Evolutionary conservation across 441 rosid genomes (phyloP).

Genomic region (Adansonia rubrostipa): DNA sequence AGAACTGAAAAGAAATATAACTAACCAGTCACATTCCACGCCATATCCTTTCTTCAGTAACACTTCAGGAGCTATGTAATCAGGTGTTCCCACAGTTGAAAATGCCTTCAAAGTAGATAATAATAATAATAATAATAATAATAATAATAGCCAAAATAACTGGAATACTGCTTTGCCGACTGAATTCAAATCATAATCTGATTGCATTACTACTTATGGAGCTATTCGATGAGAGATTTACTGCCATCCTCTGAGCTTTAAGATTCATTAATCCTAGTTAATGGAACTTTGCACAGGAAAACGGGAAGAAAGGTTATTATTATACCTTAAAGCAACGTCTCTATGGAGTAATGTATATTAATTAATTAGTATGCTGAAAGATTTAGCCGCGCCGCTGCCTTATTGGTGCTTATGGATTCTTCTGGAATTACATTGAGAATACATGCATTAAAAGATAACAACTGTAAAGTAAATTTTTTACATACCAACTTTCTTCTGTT

Average conservation of each 20-base stretch:
- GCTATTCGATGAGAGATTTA: not conserved
- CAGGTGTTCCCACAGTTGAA: slow-evolving; percentile 99
- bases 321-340: not conserved
- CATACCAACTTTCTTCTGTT: slow-evolving; percentile 94
- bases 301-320: not conserved
- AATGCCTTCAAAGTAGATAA: slow-evolving; percentile 61
- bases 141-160: slow-evolving; percentile 16
- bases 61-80: slow-evolving; percentile 98
- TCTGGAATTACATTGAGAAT: slow-evolving; percentile 11
- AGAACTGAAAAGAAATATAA: slow-evolving; percentile 27
- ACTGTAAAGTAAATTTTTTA: slow-evolving; percentile 37
- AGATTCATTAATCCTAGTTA: not conserved
- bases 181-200: slow-evolving; percentile 23
- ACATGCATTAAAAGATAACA: slow-evolving; percentile 1
- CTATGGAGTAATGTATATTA: not conserved
- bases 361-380: not conserved
- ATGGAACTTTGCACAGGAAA: slow-evolving; percentile 9
- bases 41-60: slow-evolving; percentile 98
- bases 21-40: slow-evolving; percentile 99
- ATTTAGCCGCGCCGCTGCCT: not conserved
- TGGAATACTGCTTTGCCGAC: not conserved
- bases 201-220: slow-evolving; percentile 3
- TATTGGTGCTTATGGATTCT: not conserved
- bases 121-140: not conserved
- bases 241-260: not conserved